Evolutionary conservation across 306 rosid species (phyloP).

Genomic region (Dicorynia guianensis): DNA sequence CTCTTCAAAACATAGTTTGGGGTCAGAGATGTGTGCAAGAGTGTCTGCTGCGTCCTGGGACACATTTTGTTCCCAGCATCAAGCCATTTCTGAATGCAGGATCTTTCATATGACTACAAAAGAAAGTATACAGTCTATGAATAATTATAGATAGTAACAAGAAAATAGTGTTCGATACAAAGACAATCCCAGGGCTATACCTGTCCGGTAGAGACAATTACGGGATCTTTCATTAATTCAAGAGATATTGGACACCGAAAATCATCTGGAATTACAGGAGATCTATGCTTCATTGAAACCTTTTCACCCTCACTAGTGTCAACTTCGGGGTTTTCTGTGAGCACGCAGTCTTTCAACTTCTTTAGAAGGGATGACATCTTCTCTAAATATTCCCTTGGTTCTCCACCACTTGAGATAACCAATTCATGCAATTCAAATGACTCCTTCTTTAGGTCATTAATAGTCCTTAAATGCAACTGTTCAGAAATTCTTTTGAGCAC

Average conservation of each 20-base stretch:
- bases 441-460: constrained; percentile 82
- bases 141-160: constrained; percentile 15
- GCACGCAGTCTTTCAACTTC: constrained; percentile 69
- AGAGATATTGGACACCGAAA: constrained; percentile 97
- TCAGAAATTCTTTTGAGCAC: constrained; percentile 81
- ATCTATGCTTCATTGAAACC: constrained; percentile 72
- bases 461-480: constrained; percentile 72
- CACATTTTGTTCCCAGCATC: constrained; percentile 96
- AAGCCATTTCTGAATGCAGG: constrained; percentile 98
- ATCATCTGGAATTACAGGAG: constrained; percentile 98
- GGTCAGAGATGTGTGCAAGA: constrained; percentile 85
- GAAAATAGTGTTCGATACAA: constrained; percentile 2
- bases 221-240: constrained; percentile 96
- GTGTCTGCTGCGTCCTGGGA: constrained; percentile 92
- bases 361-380: constrained; percentile 70
- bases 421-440: constrained; percentile 79
- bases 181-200: constrained; percentile 50
- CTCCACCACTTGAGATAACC: constrained; percentile 62
- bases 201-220: constrained; percentile 98
- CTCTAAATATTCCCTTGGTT: constrained; percentile 60
- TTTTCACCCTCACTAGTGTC: constrained; percentile 59
- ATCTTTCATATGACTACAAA: constrained; percentile 90
- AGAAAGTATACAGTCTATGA: constrained; percentile 37
- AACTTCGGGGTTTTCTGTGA: constrained; percentile 62
- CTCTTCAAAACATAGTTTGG: constrained; percentile 98